Base-by-base conservation (phyloP, 2,329 filamentous ascomycete species). In the Ophiostoma ulmi region DNA sequence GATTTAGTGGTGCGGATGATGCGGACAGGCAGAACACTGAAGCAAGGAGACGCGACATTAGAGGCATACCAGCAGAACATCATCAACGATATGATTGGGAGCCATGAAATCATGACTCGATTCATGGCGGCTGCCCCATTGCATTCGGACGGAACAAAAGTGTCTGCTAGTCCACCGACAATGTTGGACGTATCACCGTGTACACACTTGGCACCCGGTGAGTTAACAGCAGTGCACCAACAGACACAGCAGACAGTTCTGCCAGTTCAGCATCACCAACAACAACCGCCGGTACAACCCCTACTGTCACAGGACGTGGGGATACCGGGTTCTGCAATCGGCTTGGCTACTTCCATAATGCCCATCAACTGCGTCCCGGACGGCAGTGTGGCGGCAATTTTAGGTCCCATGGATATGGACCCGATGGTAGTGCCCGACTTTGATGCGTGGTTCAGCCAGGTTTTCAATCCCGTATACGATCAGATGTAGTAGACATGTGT, bases 1-100 rank as follows among this genome's bases (percentile, higher is more conserved):
- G 73, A 75, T 8, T 68, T 75, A 10, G 74, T 74, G 3, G 38
- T 74, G 65, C 72, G 72, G 17, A 55, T 73, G 31, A 74, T 73
- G 73, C 70, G 73, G 7, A 72, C 72, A 1, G 58, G 70, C 11
- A 65, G 73, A 10, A 31, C 44, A 70, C 41, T 71, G 44, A 1
- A 68, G 38, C 6, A 70, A 13, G 0, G 65, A 38, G 22, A 70
- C 63, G 14, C 67, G 2, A 58, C 52, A 26, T 11, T 26, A 2
- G 22, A 58, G 13, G 52, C 52, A 26, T 22, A 58, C 17, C 52
- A 58, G 52, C 52, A 58, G 52, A 58, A 22, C 8, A 58, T 58
- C n/a, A 58, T 58, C 4, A 11, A 58, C n/a, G 52, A 58, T 3
- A 58, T 58, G 52, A 58, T 58, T 14, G 52, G 52, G 8, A 58